Base-by-base conservation (phyloP, 495 filamentous ascomycete species). In the Ramalina intermedia region DNA sequence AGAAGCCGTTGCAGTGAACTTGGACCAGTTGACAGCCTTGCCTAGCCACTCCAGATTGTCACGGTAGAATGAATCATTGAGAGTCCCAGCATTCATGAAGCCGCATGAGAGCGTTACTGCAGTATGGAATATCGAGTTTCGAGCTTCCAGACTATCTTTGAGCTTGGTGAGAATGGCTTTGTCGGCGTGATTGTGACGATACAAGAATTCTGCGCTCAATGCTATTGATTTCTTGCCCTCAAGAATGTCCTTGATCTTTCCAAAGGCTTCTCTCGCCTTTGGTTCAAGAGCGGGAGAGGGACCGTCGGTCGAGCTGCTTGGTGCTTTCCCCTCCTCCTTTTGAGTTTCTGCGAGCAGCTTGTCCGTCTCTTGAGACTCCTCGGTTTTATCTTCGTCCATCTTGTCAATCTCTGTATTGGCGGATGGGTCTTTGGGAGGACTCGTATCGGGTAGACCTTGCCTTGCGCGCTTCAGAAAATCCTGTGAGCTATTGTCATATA, bases 51-150 rank as follows among this genome's bases (percentile, higher is more conserved):
- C 93, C 24, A 99, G 66, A 52, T 96, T 99, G 54, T 96, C 88
- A 2, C 93, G 75, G 72, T 96, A 96, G 69, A 96, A 99, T 57
- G 84, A 87, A 63, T 96, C 93, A 52, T 90, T 88, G 0, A 90
- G 96, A 7, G 93, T 96, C 33, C 93, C 93, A n/a, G 93, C 86
- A 58, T 99, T 91, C 90, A 96, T 99, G 64, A 99, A 96, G 12
- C 87, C 93, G 61, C 96, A 96, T 52, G 91, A 90, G 54, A 99
- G 87, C 0, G 91, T 96, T 37, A 96, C 87, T 1, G 88, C 85
- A 4, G 84, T 91, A 64, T 99, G 93, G 74, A 96, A 99, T 48
- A 99, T 99, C 21, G 91, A 96, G 63, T 96, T 96, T 33, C 93
- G 75, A 37, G 85, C 85, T 61, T 99, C 93, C 21, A 99, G 69